Percentiles rank a stretch among this genome's conserved stretches.
Evolutionary conservation across 2,329 filamentous ascomycete genomes (phyloP).

Genomic region (Aspergillus fischeri): DNA sequence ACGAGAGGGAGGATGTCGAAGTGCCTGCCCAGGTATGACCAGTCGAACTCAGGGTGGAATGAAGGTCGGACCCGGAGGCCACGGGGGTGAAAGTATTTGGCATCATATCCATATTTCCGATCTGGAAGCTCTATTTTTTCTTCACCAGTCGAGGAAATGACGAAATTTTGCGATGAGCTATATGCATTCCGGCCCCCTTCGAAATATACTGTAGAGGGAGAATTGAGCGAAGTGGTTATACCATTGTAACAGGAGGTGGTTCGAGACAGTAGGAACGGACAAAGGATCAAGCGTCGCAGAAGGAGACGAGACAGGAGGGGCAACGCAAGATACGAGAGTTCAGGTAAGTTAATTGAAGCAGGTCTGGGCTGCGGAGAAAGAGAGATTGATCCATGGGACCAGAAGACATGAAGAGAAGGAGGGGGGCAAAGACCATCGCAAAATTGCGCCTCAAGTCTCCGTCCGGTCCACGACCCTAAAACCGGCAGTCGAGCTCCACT

Average conservation of each 20-base stretch:
- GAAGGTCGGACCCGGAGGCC: conserved; percentile 30
- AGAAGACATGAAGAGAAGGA: conserved; percentile 8
- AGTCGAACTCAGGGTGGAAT: conserved; percentile 32
- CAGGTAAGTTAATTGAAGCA: neutral
- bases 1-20: conserved; percentile 34
- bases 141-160: conserved; percentile 10
- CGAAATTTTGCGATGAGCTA: conserved; percentile 2
- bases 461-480: conserved; percentile 13
- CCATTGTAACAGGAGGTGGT: neutral
- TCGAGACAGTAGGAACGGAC: neutral
- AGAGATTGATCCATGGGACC: conserved; percentile 5
- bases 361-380: neutral
- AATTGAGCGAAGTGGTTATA: neutral
- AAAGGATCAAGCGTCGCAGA: neutral
- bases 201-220: conserved; percentile 11
- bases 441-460: conserved; percentile 4
- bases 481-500: conserved; percentile 11
- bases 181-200: neutral
- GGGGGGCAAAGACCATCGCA: conserved; percentile 12
- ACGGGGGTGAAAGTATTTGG: conserved; percentile 19
- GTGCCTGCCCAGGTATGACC: conserved; percentile 25
- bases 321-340: neutral
- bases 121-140: conserved; percentile 13
- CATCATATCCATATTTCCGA: conserved; percentile 27
- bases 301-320: conserved; percentile 7